Conservation (phyloP, 192 early-diverging fungal species). For the Entophlyctis luteolus region DNA sequence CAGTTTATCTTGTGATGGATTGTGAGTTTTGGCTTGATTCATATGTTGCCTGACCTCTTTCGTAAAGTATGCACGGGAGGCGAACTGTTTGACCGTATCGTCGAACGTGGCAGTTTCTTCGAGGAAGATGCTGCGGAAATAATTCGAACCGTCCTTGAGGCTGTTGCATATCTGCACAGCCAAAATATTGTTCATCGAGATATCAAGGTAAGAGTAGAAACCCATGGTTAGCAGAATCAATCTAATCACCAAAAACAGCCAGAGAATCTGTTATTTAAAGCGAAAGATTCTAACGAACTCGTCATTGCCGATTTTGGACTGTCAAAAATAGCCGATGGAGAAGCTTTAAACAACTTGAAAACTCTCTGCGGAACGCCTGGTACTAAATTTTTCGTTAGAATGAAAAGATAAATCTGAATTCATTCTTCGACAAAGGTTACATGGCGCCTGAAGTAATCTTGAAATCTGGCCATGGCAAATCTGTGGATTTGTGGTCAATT, state of each 20-base stretch:
- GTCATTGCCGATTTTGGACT: conserved; percentile 74
- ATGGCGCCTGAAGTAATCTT: conserved; percentile 71
- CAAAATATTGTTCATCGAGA: conserved; percentile 80
- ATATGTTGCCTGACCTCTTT: background rate
- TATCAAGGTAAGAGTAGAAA: conserved; percentile 27
- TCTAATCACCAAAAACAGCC: conserved; percentile 68
- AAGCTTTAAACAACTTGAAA: conserved; percentile 23
- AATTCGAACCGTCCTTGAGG: conserved; percentile 67
- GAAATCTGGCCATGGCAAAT: conserved; percentile 77
- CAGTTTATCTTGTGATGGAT: conserved; percentile 50
- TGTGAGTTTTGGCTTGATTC: conserved; percentile 4
- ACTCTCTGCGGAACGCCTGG: conserved; percentile 31
- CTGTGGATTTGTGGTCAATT: conserved; percentile 93
- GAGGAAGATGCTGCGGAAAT: conserved; percentile 74
- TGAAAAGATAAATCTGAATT: background rate
- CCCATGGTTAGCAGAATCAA: background rate
- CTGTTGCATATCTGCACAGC: conserved; percentile 79
- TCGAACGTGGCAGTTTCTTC: conserved; percentile 53
- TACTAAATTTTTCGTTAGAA: background rate
- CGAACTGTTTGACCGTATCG: conserved; percentile 80
- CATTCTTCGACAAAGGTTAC: conserved; percentile 43
- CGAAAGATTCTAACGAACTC: conserved; percentile 25
- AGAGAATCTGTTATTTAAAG: conserved; percentile 64
- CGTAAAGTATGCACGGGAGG: conserved; percentile 55
- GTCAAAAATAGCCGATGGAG: conserved; percentile 47